A percentile compares a stretch with the other conserved stretches of the same genome.
Conservation (phyloP, 495 filamentous ascomycete genomes). For the Ramalina peruviana region DNA sequence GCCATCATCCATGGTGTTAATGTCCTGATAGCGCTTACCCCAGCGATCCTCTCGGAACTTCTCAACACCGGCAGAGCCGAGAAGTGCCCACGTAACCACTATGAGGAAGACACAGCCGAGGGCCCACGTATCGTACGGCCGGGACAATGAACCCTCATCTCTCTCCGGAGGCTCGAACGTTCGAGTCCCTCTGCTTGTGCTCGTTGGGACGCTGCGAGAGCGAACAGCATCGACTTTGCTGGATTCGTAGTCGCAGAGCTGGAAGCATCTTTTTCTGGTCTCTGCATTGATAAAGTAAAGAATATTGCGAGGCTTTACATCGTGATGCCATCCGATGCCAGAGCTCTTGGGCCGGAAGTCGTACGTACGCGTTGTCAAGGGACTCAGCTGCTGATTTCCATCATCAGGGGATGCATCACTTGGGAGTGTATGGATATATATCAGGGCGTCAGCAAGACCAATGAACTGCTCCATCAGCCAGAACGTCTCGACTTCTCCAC, state of each 20-base stretch:
- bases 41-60: neutral
- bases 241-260: constrained; percentile 11
- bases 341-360: neutral
- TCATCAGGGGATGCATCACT: neutral
- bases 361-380: neutral
- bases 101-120: constrained; percentile 37
- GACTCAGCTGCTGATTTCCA: neutral
- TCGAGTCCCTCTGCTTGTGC: constrained; percentile 7
- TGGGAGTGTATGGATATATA: constrained; percentile 10
- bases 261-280: constrained; percentile 3
- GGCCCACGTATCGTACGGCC: constrained; percentile 33
- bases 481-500: neutral
- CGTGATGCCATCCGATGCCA: constrained; percentile 12
- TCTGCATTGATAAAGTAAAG: constrained; percentile 15
- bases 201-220: neutral
- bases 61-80: neutral
- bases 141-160: constrained; percentile 22
- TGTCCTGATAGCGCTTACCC: neutral
- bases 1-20: neutral
- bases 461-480: constrained; percentile 16
- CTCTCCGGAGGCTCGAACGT: constrained; percentile 35
- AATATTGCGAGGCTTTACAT: constrained; percentile 25
- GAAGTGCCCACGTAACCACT: constrained; percentile 10
- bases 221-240: constrained; percentile 4
- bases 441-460: constrained; percentile 12